A percentile compares a stretch with the other conserved stretches of the same genome.
Evolutionary conservation across 2,329 filamentous ascomycete genomes (phyloP).

Genomic region (Cercospora sojina): DNA sequence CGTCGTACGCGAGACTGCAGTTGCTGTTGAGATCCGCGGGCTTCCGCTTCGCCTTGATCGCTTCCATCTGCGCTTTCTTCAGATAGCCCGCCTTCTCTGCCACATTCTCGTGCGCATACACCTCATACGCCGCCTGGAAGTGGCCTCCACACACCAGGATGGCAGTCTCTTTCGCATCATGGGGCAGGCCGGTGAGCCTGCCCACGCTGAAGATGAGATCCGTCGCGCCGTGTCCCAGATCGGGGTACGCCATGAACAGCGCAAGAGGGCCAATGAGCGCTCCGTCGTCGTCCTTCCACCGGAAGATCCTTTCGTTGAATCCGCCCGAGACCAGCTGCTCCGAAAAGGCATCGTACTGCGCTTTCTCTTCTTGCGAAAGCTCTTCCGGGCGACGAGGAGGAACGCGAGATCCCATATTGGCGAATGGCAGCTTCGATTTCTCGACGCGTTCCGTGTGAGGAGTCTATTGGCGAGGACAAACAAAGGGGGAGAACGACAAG

Average conservation of each 20-base stretch:
- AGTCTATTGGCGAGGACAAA: not conserved
- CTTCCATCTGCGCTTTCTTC: constrained; percentile 18
- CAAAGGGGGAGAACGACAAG: not conserved
- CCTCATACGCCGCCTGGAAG: constrained; percentile 29
- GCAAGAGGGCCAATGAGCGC: constrained; percentile 19
- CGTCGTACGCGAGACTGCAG: constrained; percentile 28
- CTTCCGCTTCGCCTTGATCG: constrained; percentile 23
- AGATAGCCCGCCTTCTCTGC: constrained; percentile 22
- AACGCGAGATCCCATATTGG: constrained; percentile 15
- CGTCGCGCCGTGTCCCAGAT: constrained; percentile 20
- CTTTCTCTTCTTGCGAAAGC: constrained; percentile 13
- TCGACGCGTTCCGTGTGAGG: not conserved
- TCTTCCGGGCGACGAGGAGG: constrained; percentile 14
- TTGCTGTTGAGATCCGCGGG: constrained; percentile 25
- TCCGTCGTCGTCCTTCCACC: constrained; percentile 15
- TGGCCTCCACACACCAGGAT: constrained; percentile 28
- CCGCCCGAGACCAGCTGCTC: constrained; percentile 10
- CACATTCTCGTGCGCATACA: constrained; percentile 29
- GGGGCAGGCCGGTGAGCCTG: constrained; percentile 23
- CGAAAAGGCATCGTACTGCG: constrained; percentile 12
- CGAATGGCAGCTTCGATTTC: not conserved
- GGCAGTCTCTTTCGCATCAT: constrained; percentile 28
- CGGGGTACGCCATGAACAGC: constrained; percentile 10
- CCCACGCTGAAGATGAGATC: constrained; percentile 21
- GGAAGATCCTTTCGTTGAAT: constrained; percentile 19